Base-by-base conservation (phyloP, 1,284 basidiomycete species). In the Pseudomicrostroma phylloplanum region DNA sequence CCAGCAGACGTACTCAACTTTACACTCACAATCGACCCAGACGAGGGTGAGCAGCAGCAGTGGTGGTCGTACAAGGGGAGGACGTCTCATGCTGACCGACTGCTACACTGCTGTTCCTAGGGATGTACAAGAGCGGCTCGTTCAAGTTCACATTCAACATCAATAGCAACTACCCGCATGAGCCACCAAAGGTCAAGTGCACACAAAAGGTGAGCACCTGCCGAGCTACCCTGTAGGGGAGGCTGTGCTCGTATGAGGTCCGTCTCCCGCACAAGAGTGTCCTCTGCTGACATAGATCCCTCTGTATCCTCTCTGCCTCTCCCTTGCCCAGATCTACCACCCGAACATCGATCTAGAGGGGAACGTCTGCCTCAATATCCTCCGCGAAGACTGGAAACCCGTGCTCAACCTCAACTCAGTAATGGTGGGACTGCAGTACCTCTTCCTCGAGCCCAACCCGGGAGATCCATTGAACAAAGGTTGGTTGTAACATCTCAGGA, bases 301-400 rank as follows among this genome's bases (percentile, higher is more conserved):
- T n/a, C n/a, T n/a, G n/a, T n/a, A n/a, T n/a, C 6, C 8, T 21
- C 19, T 40, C 13, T 43, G 58, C 1, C 8, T 51, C 43, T 54
- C 36, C 21, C 26, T 55, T 39, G 11, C 41, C 26, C 68, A 96
- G 93, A 96, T 98, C 79, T 98, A 99, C 81, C 96, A 99, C 80
- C 96, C 96, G 1, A 99, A 99, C 77, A 88, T 99, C 55, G 94
- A 99, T 80, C 85, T 96, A 41, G 91, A 97, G 55, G 93, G 93
- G 57, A 96, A 96, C 71, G 92, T 97, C 43, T 81, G 81, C 65
- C 77, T 82, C 40, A 98, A 98, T 83, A 97, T 98, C 74, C 85
- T 98, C 64, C 87, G 96, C 79, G 96, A 98, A 83, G 96, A 98
- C 82, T 99, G 96, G 96, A 99, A 99, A 79, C 96, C 96, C 15